phyloP scores from a whole-genome alignment of 1,284 basidiomycete species.

The Neonothopanus nambi region DNA sequence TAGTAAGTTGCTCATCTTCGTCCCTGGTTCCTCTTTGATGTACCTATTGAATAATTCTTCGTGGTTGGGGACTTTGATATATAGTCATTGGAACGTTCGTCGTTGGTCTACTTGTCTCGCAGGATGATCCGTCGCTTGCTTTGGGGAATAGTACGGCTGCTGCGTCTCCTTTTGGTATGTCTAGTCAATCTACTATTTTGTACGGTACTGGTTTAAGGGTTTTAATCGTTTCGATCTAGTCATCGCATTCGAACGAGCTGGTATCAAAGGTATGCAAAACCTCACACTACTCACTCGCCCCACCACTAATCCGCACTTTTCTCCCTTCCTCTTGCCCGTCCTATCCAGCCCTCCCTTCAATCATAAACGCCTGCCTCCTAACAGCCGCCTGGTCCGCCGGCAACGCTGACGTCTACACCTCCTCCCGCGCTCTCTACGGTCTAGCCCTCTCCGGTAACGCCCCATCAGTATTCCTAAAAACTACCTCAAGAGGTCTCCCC shows the following conservation, averaged over 20 bases:
- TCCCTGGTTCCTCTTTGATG: neutral
- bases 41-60: neutral
- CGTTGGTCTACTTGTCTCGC: slow-evolving; percentile 52
- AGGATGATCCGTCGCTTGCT: slow-evolving; percentile 39
- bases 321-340: no score
- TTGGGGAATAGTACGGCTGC: no score
- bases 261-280: neutral
- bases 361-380: slow-evolving; percentile 62
- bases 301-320: no score
- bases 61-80: no score
- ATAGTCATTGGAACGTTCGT: slow-evolving; percentile 33
- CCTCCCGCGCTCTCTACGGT: slow-evolving; percentile 48
- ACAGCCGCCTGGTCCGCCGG: slow-evolving; percentile 61
- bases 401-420: slow-evolving; percentile 35
- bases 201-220: neutral
- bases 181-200: neutral
- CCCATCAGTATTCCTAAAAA: slow-evolving; percentile 45
- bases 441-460: slow-evolving; percentile 56
- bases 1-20: slow-evolving; percentile 13
- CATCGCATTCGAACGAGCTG: neutral
- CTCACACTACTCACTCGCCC: no score
- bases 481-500: slow-evolving; percentile 21
- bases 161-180: no score
- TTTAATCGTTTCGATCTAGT: neutral
- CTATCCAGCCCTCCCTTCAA: slow-evolving; percentile 62